Evolutionary conservation across 2,329 filamentous ascomycete genomes (phyloP), one percentile per base, ranked within the genome.

Genomic region (Mariannaea sp.): DNA sequence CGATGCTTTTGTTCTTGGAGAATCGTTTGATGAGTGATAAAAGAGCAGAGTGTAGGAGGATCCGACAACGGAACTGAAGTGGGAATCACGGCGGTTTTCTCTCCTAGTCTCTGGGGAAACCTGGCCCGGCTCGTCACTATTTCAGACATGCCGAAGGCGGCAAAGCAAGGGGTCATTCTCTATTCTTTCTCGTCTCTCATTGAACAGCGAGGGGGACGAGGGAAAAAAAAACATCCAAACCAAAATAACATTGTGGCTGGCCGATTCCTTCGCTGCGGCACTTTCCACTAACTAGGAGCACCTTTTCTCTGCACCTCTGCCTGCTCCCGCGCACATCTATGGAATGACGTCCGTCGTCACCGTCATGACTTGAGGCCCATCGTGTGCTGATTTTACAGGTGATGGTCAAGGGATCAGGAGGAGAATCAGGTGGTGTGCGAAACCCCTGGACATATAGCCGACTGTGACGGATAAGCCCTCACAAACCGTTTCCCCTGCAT

Each of bases 41-140:
- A 56, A 50, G 51, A 51, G 22, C 22, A 39, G 58, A 43, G 32
- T 55, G 55, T 44, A 45, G 55, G n/a, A n/a, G n/a, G 49, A 58
- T 58, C 62, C 62, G 62, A 65, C 62, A 65, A 65, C 62, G 62
- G 60, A 61, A 38, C 30, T 39, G 36, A 46, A 49, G 54, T 57
- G 54, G 56, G 54, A 50, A 58, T 58, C 60, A 59, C 48, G 36
- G 59, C 50, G 33, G 55, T 60, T 59, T 59, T 59, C 56, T 49
- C 27, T 49, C 38, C 55, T 60, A 52, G 52, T 50, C 52, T 30
- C 52, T 46, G 52, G 52, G 46, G 52, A 49, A 43, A 54, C 40
- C 50, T 53, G 50, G 50, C 17, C 42, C 44, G 39, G 44, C 16
- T 40, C 44, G 24, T 24, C 47, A 27, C 36, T 35, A 29, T 40